Evolutionary conservation across 2,329 filamentous ascomycete species (phyloP).

Genomic region (Xylaria sp.): DNA sequence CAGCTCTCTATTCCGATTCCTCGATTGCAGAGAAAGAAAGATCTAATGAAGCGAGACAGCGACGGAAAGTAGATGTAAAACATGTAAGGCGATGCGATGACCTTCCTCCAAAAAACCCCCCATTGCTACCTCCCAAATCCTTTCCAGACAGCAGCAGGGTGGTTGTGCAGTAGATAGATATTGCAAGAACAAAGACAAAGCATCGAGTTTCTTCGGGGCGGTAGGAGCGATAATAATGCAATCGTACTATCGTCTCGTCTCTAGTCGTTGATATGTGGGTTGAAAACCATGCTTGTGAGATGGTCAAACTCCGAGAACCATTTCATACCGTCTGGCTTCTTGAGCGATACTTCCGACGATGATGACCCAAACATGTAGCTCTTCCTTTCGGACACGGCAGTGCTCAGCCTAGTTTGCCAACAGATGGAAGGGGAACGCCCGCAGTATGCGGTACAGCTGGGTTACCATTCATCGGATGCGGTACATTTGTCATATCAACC

Average conservation of each 20-base stretch:
- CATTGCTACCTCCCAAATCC: not conserved
- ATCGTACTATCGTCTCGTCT: not conserved
- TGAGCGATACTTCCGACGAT: constrained; percentile 19
- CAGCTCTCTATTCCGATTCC: too few relatives aligned
- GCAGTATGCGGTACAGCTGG: constrained; percentile 15
- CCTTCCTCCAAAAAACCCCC: too few relatives aligned
- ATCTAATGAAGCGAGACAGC: too few relatives aligned
- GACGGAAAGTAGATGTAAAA: too few relatives aligned
- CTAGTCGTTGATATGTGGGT: not conserved
- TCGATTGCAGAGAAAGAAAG: too few relatives aligned
- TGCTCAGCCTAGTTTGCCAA: constrained; percentile 25
- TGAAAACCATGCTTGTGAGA: not conserved
- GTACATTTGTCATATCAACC: constrained; percentile 11
- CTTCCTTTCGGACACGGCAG: constrained; percentile 17
- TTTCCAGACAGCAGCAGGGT: not conserved
- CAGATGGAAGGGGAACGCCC: constrained; percentile 15
- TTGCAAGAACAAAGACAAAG: too few relatives aligned
- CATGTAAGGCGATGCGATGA: too few relatives aligned
- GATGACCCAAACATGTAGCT: constrained; percentile 7
- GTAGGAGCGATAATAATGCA: not conserved
- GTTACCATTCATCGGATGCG: constrained; percentile 25
- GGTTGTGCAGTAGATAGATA: too few relatives aligned
- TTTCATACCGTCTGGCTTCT: constrained; percentile 3
- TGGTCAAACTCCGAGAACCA: not conserved
- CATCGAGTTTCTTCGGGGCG: too few relatives aligned